Evolutionary conservation across 352 stramenopile genomes (phyloP), one percentile per base, ranked within the genome.

Genomic region (Pythium aquatile): DNA sequence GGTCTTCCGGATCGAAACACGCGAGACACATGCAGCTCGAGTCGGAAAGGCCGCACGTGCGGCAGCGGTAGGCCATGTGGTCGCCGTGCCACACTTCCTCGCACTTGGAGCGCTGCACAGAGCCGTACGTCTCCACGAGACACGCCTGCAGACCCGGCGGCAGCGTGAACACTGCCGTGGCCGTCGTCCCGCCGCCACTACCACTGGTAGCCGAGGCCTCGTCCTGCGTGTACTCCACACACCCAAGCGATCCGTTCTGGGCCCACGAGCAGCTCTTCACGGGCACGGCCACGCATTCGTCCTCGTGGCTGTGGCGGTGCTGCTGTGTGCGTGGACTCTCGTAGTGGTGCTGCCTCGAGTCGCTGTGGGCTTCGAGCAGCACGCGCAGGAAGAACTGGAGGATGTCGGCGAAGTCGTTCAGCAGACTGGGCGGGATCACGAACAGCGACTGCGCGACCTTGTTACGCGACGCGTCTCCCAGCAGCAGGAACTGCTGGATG

Each of bases 1-100:
- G 85, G 54, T 93, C 78, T 3, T 83, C 74, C 2, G 83, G 82
- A 63, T 94, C 81, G 56, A 94, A 94, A 61, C 85, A 94, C 1
- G 67, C 69, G 46, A 94, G 63, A 66, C 85, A 94, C 85, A 94
- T 94, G 69, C 85, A 94, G 55, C 83, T 93, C 54, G 85, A 94
- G 66, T 94, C 85, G n/a, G 82, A 92, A 5, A 94, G 69, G 0
- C 85, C 85, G 66, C 85, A 94, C 11, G 85, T 94, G 4, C 81
- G 71, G 59, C 85, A 94, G 32, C 85, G 77, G 61, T 94, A 94
- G 14, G 85, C 85, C 82, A 94, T 94, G 69, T 94, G 85, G 69
- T 93, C 83, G 48, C 85, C 83, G 54, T 93, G 82, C 85, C 85
- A 94, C n/a, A 94, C 85, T 68, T 91, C 83, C 66, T 91, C 85